Evolutionary conservation across 495 filamentous ascomycete genomes (phyloP).

Genomic region (Lasiosphaeris hirsuta): DNA sequence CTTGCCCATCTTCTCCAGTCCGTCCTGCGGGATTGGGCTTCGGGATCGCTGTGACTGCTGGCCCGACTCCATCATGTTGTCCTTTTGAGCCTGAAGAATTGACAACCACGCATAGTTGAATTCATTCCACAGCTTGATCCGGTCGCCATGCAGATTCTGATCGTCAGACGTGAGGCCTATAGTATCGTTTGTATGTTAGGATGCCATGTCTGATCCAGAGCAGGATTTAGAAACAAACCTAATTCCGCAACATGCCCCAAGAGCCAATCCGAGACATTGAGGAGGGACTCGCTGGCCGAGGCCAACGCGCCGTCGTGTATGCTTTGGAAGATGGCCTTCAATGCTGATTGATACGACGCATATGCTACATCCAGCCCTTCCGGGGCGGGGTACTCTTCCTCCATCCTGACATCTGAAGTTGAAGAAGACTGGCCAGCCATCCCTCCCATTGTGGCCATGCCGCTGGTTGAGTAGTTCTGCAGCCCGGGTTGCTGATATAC

Average conservation of each 20-base stretch:
- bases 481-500: constrained; percentile 51
- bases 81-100: constrained; percentile 81
- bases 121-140: constrained; percentile 83
- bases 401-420: constrained; percentile 42
- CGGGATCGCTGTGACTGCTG: constrained; percentile 58
- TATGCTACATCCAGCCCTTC: constrained; percentile 61
- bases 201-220: not conserved
- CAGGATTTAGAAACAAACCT: constrained; percentile 55
- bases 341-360: constrained; percentile 64
- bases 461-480: constrained; percentile 42
- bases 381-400: constrained; percentile 35
- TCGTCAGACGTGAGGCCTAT: constrained; percentile 62
- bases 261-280: constrained; percentile 82
- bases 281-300: constrained; percentile 67
- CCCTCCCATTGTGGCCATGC: constrained; percentile 39
- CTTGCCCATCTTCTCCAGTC: constrained; percentile 73
- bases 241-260: constrained; percentile 75
- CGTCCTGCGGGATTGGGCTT: constrained; percentile 63
- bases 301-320: constrained; percentile 69
- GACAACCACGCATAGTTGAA: constrained; percentile 95
- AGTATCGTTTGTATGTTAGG: constrained; percentile 17
- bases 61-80: constrained; percentile 65
- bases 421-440: constrained; percentile 39
- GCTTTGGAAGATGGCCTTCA: constrained; percentile 73
- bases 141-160: constrained; percentile 61